phyloP scores from a whole-genome alignment of 75 land plant species.

The Picea glauca region DNA sequence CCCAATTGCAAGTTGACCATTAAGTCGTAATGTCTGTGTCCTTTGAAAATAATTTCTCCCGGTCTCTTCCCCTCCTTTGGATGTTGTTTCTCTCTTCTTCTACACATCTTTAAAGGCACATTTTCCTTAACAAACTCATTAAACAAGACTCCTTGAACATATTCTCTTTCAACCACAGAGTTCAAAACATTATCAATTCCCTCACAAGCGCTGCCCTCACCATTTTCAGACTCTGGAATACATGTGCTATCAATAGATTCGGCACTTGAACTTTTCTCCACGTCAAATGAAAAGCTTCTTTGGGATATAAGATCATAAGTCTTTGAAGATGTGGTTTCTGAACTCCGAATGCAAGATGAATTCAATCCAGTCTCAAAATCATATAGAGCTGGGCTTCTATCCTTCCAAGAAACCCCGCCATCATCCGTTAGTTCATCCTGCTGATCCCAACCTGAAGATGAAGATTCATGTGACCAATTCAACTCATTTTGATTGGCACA shows the following conservation, averaged over 20 bases:
- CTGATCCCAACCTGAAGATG: slow-evolving; percentile 28
- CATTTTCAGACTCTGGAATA: slow-evolving; percentile 48
- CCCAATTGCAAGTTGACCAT: slow-evolving; percentile 85
- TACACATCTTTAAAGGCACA: not conserved
- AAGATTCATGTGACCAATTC: not conserved
- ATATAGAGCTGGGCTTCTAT: not conserved
- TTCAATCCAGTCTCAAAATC: not conserved
- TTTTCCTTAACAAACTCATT: slow-evolving; percentile 22
- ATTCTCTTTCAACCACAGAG: slow-evolving; percentile 18
- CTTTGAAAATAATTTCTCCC: slow-evolving; percentile 69
- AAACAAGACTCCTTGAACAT: slow-evolving; percentile 29
- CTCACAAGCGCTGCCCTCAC: slow-evolving; percentile 57
- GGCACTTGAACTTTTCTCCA: not conserved
- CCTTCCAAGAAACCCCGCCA: not conserved
- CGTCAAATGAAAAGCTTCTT: not conserved
- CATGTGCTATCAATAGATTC: not conserved
- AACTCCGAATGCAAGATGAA: not conserved
- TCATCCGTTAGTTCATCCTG: slow-evolving; percentile 9
- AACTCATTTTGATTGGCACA: not conserved
- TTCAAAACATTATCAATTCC: slow-evolving; percentile 23
- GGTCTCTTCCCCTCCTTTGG: slow-evolving; percentile 39
- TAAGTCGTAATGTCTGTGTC: slow-evolving; percentile 75
- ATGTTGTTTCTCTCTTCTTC: not conserved
- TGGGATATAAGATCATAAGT: not conserved
- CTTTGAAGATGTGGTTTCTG: not conserved